Evolutionary conservation across 768 basidiomycete genomes (phyloP).

Genomic region (Chalciporus chontae): DNA sequence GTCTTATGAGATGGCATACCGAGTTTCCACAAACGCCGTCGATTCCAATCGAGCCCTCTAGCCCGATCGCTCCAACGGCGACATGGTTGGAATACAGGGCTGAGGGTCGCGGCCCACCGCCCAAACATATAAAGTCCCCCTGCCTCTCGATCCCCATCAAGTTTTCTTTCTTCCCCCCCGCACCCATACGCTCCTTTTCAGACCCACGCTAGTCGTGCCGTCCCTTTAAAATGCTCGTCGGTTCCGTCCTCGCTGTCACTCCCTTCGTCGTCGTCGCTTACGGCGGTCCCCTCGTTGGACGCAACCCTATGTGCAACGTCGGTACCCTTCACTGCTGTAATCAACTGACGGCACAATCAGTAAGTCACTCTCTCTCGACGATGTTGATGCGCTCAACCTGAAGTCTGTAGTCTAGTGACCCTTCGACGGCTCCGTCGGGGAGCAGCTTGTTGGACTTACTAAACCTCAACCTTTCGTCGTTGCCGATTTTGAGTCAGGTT

Average conservation of each 20-base stretch:
- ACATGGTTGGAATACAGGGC: slow-evolving; percentile 7
- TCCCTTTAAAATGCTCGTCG: slow-evolving; percentile 14
- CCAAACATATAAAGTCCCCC: slow-evolving; percentile 18
- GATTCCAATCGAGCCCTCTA: not conserved
- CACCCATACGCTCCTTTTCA: slow-evolving; percentile 23
- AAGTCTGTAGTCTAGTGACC: slow-evolving; percentile 8
- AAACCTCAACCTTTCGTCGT: not conserved
- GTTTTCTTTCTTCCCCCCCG: slow-evolving; percentile 3
- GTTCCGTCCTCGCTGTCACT: slow-evolving; percentile 11
- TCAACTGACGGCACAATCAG: slow-evolving; percentile 8
- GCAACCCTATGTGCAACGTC: slow-evolving; percentile 25
- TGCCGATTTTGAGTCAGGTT: slow-evolving; percentile 2
- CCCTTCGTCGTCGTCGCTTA: slow-evolving; percentile 16
- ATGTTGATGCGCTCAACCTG: slow-evolving; percentile 4
- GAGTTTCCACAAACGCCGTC: not conserved
- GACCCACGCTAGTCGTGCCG: slow-evolving; percentile 2
- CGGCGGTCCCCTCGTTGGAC: slow-evolving; percentile 19
- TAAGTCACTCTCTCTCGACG: slow-evolving; percentile 8
- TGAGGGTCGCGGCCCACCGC: not conserved
- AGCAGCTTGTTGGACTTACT: slow-evolving; percentile 1
- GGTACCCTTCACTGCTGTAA: slow-evolving; percentile 22
- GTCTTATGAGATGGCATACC: not conserved
- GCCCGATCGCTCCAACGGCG: not conserved
- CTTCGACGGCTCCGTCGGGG: slow-evolving; percentile 1
- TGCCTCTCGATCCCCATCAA: slow-evolving; percentile 5